Base-by-base conservation (phyloP, 2,329 filamentous ascomycete species). In the Juglanconis oblonga region DNA sequence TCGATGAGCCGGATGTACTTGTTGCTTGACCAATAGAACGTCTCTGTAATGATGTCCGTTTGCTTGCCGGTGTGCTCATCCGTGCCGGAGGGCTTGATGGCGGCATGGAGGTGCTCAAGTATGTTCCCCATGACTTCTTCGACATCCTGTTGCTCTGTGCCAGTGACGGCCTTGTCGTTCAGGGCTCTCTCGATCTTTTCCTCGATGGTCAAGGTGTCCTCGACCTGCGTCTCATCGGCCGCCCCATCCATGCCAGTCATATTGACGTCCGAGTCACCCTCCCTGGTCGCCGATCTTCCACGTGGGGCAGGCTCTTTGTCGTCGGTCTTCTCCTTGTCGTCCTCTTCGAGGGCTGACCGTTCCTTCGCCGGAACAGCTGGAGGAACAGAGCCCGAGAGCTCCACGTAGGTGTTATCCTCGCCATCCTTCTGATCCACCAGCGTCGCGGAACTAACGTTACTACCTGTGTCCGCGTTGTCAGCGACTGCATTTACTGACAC, bases 41-140 rank as follows among this genome's bases (percentile, higher is more conserved):
- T 83, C 71, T 90, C 79, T 73, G 92, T 92, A 64, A 97, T 86
- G 59, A 86, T 81, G 71, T 98, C 95, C 24, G 87, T 76, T 72
- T 97, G 94, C 64, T 96, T 89, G 3, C 89, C 89, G 35, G 73
- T 83, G 6, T 81, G 76, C 59, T 77, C 72, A 62, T 91, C 85
- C 38, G 84, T 77, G 3, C 82, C 83, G n/a, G 82, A 82, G 5
- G 91, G 84, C 59, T 83, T 87, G 69, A 98, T 93, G 2, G 94
- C 93, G 55, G 91, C 92, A 68, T 95, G 90, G n/a, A 97, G 80
- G 54, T 95, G 89, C 69, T 94, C 92, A 61, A 97, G 85, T 32
- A 97, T 90, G 68, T 94, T 95, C 61, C 92, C 92, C 77, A 97
- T 93, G 50, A 97, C 94, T 74, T 99, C 95, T 11, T 92, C 92